Conservation (phyloP, 306 rosid genomes). For the Oxytropis ochrocephala region DNA sequence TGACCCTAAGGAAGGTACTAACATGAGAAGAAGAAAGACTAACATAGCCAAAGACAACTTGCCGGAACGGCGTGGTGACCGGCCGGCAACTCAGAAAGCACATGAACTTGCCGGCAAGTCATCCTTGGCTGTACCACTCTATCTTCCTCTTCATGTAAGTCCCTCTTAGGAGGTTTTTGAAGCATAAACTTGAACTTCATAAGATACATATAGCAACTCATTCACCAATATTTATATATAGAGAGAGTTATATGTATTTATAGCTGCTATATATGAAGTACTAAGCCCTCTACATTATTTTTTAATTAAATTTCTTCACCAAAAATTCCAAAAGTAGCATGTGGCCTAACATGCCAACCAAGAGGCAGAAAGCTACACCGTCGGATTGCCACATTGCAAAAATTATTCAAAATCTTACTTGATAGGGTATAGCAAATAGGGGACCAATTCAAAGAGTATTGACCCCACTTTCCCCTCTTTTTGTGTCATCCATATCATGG, state of each 20-base stretch:
- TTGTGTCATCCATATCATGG: conserved; percentile 7
- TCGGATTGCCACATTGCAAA: conserved; percentile 1
- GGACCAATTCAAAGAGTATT: conserved; percentile 20
- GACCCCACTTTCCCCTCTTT: conserved; percentile 9
- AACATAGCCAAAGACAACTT: conserved; percentile 39
- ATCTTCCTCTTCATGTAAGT: conserved; percentile 34
- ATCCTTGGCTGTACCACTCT: conserved; percentile 43
- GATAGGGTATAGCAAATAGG: conserved; percentile 22
- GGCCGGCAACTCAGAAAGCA: no score
- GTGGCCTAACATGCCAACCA: conserved; percentile 26
- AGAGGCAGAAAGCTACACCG: conserved; percentile 28
- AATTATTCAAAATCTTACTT: conserved; percentile 13
- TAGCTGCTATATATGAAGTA: not conserved
- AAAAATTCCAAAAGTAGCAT: conserved; percentile 22
- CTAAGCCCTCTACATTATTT: not conserved
- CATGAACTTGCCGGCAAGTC: conserved; percentile 39
- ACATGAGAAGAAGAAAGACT: conserved; percentile 36
- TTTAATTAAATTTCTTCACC: not conserved
- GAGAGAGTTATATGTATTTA: not conserved
- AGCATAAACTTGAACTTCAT: not conserved
- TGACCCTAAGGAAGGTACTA: not conserved
- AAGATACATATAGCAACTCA: not conserved
- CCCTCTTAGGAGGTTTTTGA: conserved; percentile 20
- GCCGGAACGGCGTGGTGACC: no score
- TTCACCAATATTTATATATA: not conserved